Evolutionary conservation across 192 early-diverging fungal species (phyloP).

Genomic region (Tieghemiomyces parasiticus): DNA sequence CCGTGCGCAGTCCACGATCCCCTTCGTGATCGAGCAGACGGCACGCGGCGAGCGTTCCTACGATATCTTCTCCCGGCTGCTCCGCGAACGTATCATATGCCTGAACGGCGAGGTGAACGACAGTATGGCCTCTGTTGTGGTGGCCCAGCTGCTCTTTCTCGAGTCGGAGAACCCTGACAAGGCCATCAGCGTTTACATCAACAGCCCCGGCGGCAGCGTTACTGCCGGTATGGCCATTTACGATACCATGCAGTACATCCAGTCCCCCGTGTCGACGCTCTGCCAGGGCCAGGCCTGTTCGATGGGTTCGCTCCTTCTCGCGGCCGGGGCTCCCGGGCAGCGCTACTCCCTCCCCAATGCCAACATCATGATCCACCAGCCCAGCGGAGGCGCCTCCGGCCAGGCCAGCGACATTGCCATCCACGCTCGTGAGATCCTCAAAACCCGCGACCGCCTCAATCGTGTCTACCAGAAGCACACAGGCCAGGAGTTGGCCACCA

Average conservation of each 20-base stretch:
- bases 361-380: conserved; percentile 96
- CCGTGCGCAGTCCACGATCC: conserved; percentile 27
- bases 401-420: conserved; percentile 97
- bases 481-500: conserved; percentile 57
- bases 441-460: conserved; percentile 70
- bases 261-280: conserved; percentile 80
- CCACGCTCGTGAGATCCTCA: conserved; percentile 88
- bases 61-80: conserved; percentile 92
- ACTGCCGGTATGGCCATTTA: conserved; percentile 92
- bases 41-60: conserved; percentile 85
- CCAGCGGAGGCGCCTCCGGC: conserved; percentile 83
- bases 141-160: conserved; percentile 88
- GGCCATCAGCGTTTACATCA: conserved; percentile 91
- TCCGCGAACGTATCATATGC: conserved; percentile 94
- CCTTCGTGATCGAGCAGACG: conserved; percentile 50
- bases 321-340: conserved; percentile 79
- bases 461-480: conserved; percentile 78
- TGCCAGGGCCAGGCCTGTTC: conserved; percentile 97
- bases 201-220: conserved; percentile 92
- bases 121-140: conserved; percentile 64
- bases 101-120: conserved; percentile 89
- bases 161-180: conserved; percentile 91
- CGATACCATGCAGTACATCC: conserved; percentile 83
- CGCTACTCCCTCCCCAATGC: conserved; percentile 80
- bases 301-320: conserved; percentile 89